phyloP scores from a whole-genome alignment of 768 basidiomycete genomes.

The Stropharia rugosoannulata region DNA sequence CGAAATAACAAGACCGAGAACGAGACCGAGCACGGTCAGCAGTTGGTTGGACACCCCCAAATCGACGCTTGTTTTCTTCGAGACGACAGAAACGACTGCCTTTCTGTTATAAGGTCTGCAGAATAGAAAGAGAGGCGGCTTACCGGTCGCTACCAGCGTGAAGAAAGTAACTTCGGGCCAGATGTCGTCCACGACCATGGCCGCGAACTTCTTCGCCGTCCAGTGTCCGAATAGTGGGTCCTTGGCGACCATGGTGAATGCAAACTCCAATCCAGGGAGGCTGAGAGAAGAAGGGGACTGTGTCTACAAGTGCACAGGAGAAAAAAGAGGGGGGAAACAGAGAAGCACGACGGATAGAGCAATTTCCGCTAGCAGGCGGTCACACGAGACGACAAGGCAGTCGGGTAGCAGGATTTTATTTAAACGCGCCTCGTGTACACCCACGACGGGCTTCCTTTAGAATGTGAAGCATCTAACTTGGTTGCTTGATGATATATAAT shows the following conservation, averaged over 20 bases:
- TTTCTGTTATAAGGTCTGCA: no score
- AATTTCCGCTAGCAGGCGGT: no score
- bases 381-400: no score
- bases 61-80: conserved; percentile 42
- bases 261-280: neutral
- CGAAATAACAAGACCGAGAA: conserved; percentile 69
- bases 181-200: conserved; percentile 61
- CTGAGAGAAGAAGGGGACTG: neutral
- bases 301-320: neutral
- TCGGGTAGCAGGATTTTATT: no score
- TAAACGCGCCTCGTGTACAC: neutral
- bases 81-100: conserved; percentile 58
- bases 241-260: conserved; percentile 12
- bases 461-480: no score
- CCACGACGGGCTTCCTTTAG: no score
- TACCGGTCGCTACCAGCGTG: conserved; percentile 53
- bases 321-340: neutral
- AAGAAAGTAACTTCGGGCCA: conserved; percentile 66
- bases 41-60: conserved; percentile 54
- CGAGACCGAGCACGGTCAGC: conserved; percentile 72
- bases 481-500: no score
- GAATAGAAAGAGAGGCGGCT: neutral
- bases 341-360: neutral
- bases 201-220: conserved; percentile 50
- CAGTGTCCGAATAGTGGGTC: conserved; percentile 48